A percentile compares a stretch with the other conserved stretches of the same genome.
Conservation (phyloP, 306 rosid genomes). For the Lathyrus aphaca region DNA sequence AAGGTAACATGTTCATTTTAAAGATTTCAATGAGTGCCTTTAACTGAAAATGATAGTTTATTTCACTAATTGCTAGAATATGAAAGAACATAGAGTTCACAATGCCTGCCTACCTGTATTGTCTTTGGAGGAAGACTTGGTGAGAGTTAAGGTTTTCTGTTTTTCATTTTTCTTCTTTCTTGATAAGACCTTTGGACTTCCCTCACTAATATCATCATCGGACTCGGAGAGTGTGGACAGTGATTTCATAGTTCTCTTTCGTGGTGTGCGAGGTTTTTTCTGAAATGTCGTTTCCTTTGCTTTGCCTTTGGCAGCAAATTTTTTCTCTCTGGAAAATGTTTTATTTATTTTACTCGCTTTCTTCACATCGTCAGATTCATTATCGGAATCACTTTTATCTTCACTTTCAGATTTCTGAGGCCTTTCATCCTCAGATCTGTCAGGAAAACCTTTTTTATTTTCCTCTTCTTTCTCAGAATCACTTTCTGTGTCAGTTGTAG, state of each 20-base stretch:
- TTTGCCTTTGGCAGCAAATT: slow-evolving; percentile 58
- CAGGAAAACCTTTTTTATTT: slow-evolving; percentile 65
- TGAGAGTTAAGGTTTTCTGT: slow-evolving; percentile 49
- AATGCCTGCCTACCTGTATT: slow-evolving; percentile 55
- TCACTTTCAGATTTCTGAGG: slow-evolving; percentile 72
- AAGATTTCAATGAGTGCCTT: not conserved
- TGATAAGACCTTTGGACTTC: slow-evolving; percentile 77
- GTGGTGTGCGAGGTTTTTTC: slow-evolving; percentile 51
- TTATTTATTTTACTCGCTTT: slow-evolving; percentile 47
- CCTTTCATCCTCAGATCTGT: slow-evolving; percentile 74
- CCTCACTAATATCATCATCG: slow-evolving; percentile 64
- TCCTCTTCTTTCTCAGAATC: slow-evolving; percentile 69
- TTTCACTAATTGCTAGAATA: slow-evolving; percentile 3
- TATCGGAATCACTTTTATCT: slow-evolving; percentile 65
- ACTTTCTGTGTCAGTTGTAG: slow-evolving; percentile 66
- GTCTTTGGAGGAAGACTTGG: slow-evolving; percentile 68
- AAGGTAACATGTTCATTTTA: not conserved
- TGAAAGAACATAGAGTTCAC: slow-evolving; percentile 12
- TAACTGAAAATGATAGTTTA: slow-evolving; percentile 1
- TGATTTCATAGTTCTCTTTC: slow-evolving; percentile 57
- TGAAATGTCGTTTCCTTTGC: slow-evolving; percentile 50
- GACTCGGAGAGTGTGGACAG: slow-evolving; percentile 47
- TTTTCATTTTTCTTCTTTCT: slow-evolving; percentile 75
- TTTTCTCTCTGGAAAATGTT: slow-evolving; percentile 63
- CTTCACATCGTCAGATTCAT: slow-evolving; percentile 68